A percentile compares a stretch with the other conserved stretches of the same genome.
These are phyloP conservation scores for Fusarium foetens DNA, from an alignment of 2,329 filamentous ascomycete species.

Conservation along the genomic window DNA sequence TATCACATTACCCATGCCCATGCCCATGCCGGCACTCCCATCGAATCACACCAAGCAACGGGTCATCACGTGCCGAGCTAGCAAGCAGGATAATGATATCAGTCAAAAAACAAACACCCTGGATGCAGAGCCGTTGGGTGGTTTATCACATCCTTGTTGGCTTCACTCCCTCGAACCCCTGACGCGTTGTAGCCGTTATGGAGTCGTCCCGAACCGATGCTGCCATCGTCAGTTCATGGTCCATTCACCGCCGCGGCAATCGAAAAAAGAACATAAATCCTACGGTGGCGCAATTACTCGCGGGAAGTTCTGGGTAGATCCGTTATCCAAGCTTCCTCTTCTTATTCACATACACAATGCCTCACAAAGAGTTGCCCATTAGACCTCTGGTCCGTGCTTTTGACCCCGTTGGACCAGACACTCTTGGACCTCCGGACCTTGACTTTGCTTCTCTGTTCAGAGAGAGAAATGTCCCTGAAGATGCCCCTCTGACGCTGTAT, in stretches of 20 bases:
- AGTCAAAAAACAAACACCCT: not conserved
- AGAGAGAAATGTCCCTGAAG: not conserved
- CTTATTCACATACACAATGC: not conserved
- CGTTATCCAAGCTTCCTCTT: not conserved
- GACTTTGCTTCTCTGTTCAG: slow-evolving; percentile 16
- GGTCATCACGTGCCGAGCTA: slow-evolving; percentile 7
- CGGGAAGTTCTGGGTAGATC: not conserved
- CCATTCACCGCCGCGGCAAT: slow-evolving; percentile 20
- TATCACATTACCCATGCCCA: slow-evolving; percentile 1
- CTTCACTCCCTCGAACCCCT: not conserved
- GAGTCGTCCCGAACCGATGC: slow-evolving; percentile 20
- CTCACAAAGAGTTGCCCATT: slow-evolving; percentile 15
- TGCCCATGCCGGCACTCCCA: not conserved
- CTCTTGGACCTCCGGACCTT: not conserved
- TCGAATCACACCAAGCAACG: not conserved
- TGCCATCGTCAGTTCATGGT: slow-evolving; percentile 19
- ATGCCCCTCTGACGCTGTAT: slow-evolving; percentile 3
- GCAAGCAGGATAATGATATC: not conserved
- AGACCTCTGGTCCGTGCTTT: slow-evolving; percentile 11
- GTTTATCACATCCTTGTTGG: not conserved
- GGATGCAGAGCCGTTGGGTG: not conserved
- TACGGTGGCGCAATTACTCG: not conserved
- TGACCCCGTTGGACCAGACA: slow-evolving; percentile 1
- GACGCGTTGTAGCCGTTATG: slow-evolving; percentile 21
- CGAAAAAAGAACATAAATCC: slow-evolving; percentile 6